Conservation (phyloP, 192 early-diverging fungal species). For the Polychytrium aggregatum region DNA sequence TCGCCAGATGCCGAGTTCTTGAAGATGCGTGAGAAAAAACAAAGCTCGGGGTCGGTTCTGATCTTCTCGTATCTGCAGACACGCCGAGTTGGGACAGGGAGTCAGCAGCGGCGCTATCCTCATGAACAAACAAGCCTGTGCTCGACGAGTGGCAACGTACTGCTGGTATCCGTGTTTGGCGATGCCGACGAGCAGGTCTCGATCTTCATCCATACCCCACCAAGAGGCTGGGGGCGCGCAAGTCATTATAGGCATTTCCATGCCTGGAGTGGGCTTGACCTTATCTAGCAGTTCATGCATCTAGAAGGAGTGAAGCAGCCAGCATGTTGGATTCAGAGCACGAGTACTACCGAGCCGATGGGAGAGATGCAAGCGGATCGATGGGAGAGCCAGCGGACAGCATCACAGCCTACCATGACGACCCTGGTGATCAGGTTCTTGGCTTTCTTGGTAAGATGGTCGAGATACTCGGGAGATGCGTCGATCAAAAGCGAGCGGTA, state of each 20-base stretch:
- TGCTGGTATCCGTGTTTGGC: conserved; percentile 67
- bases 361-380: neutral
- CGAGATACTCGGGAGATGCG: conserved; percentile 59
- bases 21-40: conserved; percentile 23
- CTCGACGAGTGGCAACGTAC: conserved; percentile 5
- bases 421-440: conserved; percentile 63
- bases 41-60: conserved; percentile 29
- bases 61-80: conserved; percentile 29
- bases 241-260: conserved; percentile 55
- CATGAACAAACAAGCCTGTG: neutral
- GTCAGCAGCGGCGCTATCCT: conserved; percentile 1
- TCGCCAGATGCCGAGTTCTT: conserved; percentile 1
- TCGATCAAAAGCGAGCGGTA: conserved; percentile 60
- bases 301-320: too few species aligned
- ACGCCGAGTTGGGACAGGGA: neutral
- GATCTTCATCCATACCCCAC: conserved; percentile 72
- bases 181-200: conserved; percentile 67
- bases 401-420: conserved; percentile 34
- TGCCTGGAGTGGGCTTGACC: conserved; percentile 52
- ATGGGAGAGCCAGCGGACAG: neutral
- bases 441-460: conserved; percentile 50
- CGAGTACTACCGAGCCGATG: too few species aligned
- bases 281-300: conserved; percentile 61
- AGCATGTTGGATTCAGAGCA: neutral
- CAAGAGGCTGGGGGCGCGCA: conserved; percentile 37